Base-by-base conservation (phyloP, 352 stramenopile genomes). In the Globisporangium apiculatum region DNA sequence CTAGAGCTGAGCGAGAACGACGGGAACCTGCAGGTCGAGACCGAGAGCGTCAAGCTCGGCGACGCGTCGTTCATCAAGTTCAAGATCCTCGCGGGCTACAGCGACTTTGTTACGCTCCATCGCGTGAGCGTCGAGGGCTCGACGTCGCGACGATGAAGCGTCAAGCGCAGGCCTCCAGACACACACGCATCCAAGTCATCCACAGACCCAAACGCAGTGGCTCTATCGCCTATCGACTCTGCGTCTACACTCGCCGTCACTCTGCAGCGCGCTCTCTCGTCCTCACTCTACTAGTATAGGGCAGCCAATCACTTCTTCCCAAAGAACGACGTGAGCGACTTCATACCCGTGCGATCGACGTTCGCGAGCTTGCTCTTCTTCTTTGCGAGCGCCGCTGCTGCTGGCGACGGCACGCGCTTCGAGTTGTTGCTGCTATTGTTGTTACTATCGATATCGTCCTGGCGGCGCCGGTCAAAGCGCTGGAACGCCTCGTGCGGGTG, bases 41-140 rank as follows among this genome's bases (percentile, higher is more conserved):
- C 65, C 57, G 80, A 94, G 57, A 85, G 62, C 17, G 76, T 94
- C 24, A 82, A 82, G 50, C 69, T 80, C 3, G 83, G 76, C 0
- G 80, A 91, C 55, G 80, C 80, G 45, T 87, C 82, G 47, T 94
- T 91, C 59, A 74, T 94, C 59, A 89, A 88, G 60, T 86, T 94
- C 55, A 87, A 86, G 58, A 86, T 94, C 58, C 67, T 91, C 42
- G 89, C 84, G 0, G 82, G 84, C n/a, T 94, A 78, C 73, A 76
- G 72, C 61, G 82, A 94, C 56, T 94, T 94, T 56, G 82, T 87
- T 24, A 57, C 71, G 31, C 65, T 94, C 17, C 79, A 94, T 58
- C 79, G 80, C 50, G 75, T 94, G 17, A 88, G 78, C 50, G 84
- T 94, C 41, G 79, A 94, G 80, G 84, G 84, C 51, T 87, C 78